Evolutionary conservation across 1,284 basidiomycete genomes (phyloP), one percentile per base, ranked within the genome.

Genomic region (Leccinum laetum): DNA sequence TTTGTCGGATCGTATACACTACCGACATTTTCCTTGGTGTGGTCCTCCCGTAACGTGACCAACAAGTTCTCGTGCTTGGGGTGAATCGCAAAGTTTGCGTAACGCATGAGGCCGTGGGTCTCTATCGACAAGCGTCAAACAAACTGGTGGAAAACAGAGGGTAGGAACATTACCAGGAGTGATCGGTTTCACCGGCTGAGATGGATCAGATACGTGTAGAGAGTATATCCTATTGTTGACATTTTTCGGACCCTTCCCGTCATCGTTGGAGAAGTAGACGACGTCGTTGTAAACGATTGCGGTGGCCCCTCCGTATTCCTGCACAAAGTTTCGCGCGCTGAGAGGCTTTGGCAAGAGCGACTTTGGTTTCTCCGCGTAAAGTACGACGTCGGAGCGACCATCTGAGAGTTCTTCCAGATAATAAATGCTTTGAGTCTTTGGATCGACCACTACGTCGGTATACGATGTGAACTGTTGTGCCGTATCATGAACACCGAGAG

Each of bases 1-100:
- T 37, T 37, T 13, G 37, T 37, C 37, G 37, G 37, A 37, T 37
- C 37, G 37, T 37, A 37, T 37, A 5, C 11, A 13, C 2, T 1
- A 13, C 11, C 11, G 35, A 5, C 37, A 13, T 37, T 35, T 37
- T 37, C 37, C 37, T 37, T 24, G 1, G 83, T 84, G 70, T 89
- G 86, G 67, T 88, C 85, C 69, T 89, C 87, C 10, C 82, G 76
- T 39, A 86, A 75, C 4, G 58, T 39, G 11, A 73, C 72, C 5
- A 75, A 26, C 10, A 75, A 41, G 16, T 72, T 14, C 16, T 32
- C 41, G 14, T 68, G 24, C 18, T 39, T 35, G 21, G 72, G 71
- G 18, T 75, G 70, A 3, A 74, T 53, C 2, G 63, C 66, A 59
- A 71, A 66, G 52, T 72, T 61, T 2, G 86, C 90, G 71, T 83